Conservation (phyloP, 306 rosid species). For the Rosa rugosa region DNA sequence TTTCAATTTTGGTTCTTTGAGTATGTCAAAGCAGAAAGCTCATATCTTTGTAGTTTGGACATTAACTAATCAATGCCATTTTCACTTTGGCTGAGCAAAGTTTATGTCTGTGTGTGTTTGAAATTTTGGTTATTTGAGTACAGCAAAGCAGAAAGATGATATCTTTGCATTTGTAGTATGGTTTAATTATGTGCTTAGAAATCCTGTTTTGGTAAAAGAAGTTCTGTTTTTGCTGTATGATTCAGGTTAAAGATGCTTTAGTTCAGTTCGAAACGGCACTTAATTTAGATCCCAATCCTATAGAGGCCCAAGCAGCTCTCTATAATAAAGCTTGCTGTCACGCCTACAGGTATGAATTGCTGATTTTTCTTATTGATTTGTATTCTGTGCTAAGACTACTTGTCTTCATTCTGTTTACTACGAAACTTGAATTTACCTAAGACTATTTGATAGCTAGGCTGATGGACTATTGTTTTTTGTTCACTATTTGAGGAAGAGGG, state of each 20-base stretch:
- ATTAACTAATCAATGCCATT: neutral
- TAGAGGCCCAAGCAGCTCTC: slow-evolving; percentile 91
- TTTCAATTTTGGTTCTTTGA: neutral
- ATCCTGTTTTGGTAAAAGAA: neutral
- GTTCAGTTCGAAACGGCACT: slow-evolving; percentile 85
- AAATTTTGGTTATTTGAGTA: neutral
- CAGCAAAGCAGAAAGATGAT: neutral
- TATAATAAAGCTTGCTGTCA: slow-evolving; percentile 98
- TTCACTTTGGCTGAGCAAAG: neutral
- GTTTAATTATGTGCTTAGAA: neutral
- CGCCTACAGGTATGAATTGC: slow-evolving; percentile 66
- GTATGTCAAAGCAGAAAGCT: neutral
- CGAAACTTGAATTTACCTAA: neutral
- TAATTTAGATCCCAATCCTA: slow-evolving; percentile 70
- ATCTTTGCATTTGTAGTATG: neutral
- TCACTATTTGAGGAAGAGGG: slow-evolving; percentile 67
- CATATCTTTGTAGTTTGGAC: neutral
- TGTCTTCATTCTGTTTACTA: neutral
- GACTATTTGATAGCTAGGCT: slow-evolving; percentile 12
- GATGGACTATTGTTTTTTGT: slow-evolving; percentile 35
- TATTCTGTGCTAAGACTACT: neutral
- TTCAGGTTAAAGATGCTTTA: slow-evolving; percentile 95
- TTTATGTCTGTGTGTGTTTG: neutral
- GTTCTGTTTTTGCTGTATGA: neutral
- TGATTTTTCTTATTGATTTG: neutral